A percentile compares a stretch with the other conserved stretches of the same genome.
Evolutionary conservation across 345 rosid genomes (phyloP).

Genomic region (Camelina neglecta): DNA sequence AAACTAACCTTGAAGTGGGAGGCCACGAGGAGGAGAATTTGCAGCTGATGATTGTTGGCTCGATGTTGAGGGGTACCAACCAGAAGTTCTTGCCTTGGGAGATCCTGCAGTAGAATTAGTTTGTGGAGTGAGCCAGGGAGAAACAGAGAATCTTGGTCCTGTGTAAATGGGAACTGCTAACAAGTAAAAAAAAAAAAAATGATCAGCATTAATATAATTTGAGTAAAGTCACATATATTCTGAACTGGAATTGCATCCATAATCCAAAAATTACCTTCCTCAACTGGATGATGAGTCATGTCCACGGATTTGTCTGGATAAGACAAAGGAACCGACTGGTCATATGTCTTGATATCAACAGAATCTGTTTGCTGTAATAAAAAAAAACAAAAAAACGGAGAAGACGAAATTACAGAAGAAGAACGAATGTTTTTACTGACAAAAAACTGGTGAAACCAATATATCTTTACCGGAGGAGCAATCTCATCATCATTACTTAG

Average conservation of each 20-base stretch:
- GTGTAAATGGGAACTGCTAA: slow-evolving; percentile 51
- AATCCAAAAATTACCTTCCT: slow-evolving; percentile 55
- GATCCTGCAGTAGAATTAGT: slow-evolving; percentile 63
- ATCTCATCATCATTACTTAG: slow-evolving; percentile 71
- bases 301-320: slow-evolving; percentile 32
- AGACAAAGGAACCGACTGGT: slow-evolving; percentile 45
- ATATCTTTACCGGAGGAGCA: slow-evolving; percentile 57
- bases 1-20: slow-evolving; percentile 62
- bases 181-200: neutral
- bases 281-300: slow-evolving; percentile 35
- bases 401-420: slow-evolving; percentile 1
- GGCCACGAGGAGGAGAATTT: slow-evolving; percentile 77
- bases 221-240: neutral
- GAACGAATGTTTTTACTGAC: neutral
- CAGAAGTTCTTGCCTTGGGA: slow-evolving; percentile 58
- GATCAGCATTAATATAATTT: neutral
- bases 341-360: slow-evolving; percentile 62
- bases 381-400: neutral
- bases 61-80: slow-evolving; percentile 76
- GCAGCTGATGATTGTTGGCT: slow-evolving; percentile 92
- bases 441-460: neutral
- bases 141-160: slow-evolving; percentile 59
- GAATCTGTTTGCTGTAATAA: slow-evolving; percentile 55
- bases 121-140: slow-evolving; percentile 66
- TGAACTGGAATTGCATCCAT: no score